These are phyloP conservation scores for Monilinia vaccinii-corymbosi DNA, from an alignment of 2,329 filamentous ascomycete species.

Conservation along the genomic window DNA sequence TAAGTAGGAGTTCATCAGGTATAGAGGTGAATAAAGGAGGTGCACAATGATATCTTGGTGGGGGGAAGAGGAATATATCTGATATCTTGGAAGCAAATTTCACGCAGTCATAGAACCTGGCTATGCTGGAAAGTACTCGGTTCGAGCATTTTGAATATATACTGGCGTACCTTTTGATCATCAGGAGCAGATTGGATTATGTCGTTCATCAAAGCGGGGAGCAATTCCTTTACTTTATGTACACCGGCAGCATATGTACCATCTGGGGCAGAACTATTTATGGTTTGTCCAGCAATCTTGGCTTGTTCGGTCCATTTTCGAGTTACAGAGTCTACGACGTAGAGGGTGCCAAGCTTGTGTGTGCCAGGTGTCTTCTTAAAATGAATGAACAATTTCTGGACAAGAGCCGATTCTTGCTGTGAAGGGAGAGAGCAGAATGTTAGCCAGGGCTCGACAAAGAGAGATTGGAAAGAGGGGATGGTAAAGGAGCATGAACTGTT, in stretches of 20 bases:
- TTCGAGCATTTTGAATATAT: slow-evolving; percentile 19
- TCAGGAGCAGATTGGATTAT: slow-evolving; percentile 79
- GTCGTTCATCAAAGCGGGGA: slow-evolving; percentile 92
- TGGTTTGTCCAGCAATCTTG: slow-evolving; percentile 72
- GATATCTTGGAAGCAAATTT: slow-evolving; percentile 19
- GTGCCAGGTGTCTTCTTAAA: slow-evolving; percentile 91
- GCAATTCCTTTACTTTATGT: slow-evolving; percentile 89
- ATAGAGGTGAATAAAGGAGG: slow-evolving; percentile 3
- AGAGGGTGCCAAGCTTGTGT: slow-evolving; percentile 97
- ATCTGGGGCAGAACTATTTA: slow-evolving; percentile 72
- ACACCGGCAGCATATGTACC: slow-evolving; percentile 93
- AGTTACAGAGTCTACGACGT: slow-evolving; percentile 99
- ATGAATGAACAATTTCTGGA: slow-evolving; percentile 94
- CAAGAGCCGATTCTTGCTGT: slow-evolving; percentile 77
- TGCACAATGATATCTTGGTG: slow-evolving; percentile 4
- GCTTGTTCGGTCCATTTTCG: slow-evolving; percentile 98
- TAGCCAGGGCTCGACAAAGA: no score
- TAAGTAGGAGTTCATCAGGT: slow-evolving; percentile 35
- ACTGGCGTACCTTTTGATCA: slow-evolving; percentile 86
- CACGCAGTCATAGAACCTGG: slow-evolving; percentile 12
- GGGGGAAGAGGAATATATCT: slow-evolving; percentile 12
- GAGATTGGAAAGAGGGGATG: neutral
- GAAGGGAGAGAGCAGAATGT: slow-evolving; percentile 8
- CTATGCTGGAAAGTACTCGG: slow-evolving; percentile 15
- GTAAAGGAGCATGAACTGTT: neutral